These are phyloP conservation scores for Xylaria curta DNA, from an alignment of 495 filamentous ascomycete species.

Conservation along the genomic window DNA sequence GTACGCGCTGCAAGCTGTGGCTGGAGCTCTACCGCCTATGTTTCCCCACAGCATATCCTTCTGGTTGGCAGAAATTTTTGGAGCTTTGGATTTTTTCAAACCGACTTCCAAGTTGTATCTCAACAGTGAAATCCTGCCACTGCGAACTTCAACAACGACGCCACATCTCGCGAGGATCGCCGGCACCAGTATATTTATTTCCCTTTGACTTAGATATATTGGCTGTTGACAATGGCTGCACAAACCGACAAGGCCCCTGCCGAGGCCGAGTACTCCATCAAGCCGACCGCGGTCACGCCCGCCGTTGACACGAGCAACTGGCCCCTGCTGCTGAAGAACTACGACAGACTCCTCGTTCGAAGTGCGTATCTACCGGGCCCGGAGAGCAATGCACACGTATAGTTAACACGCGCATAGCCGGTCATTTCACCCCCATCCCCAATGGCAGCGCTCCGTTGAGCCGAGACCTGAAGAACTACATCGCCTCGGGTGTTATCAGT, in stretches of 20 bases:
- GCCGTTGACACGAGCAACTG: constrained; percentile 77
- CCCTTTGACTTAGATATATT: constrained; percentile 27
- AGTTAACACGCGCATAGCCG: constrained; percentile 46
- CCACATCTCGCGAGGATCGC: constrained; percentile 29
- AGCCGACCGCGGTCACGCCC: constrained; percentile 78
- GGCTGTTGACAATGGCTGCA: constrained; percentile 61
- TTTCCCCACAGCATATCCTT: constrained; percentile 23
- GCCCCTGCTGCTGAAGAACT: constrained; percentile 93
- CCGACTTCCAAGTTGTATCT: constrained; percentile 17
- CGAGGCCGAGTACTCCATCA: constrained; percentile 80
- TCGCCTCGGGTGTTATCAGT: constrained; percentile 93
- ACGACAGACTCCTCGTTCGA: constrained; percentile 62
- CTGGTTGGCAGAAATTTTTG: constrained; percentile 37
- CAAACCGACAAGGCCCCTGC: constrained; percentile 65
- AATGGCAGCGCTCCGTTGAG: constrained; percentile 83
- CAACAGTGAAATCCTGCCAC: constrained; percentile 29
- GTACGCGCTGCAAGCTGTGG: constrained; percentile 16
- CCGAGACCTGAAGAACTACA: constrained; percentile 93
- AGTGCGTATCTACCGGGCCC: constrained; percentile 52
- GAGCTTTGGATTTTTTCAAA: constrained; percentile 36
- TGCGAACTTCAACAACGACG: constrained; percentile 23
- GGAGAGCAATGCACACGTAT: not conserved
- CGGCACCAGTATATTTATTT: constrained; percentile 28
- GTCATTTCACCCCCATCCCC: constrained; percentile 93
- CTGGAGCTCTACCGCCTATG: constrained; percentile 25